A percentile compares a stretch with the other conserved stretches of the same genome.
phyloP scores from a whole-genome alignment of 148 eudicot genomes.

The Heliamphora exappendiculata region DNA sequence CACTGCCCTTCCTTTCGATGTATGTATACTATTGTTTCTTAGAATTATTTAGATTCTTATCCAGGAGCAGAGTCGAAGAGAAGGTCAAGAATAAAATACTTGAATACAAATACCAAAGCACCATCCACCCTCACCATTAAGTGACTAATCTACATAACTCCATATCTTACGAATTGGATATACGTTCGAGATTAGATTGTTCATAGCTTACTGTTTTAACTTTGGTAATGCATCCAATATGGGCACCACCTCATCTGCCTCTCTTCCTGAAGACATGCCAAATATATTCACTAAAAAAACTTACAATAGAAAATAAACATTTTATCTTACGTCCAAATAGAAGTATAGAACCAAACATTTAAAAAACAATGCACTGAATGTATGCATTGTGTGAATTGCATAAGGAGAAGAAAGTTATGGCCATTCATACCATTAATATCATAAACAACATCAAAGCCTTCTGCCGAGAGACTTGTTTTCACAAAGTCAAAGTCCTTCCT shows the following conservation, averaged over 20 bases:
- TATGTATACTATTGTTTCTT: neutral
- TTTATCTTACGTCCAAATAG: neutral
- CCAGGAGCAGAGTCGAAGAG: neutral
- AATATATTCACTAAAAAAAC: neutral
- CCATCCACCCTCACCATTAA: constrained; percentile 2
- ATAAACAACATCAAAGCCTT: constrained; percentile 89
- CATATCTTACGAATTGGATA: neutral
- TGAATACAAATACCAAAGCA: neutral
- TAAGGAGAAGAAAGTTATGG: neutral
- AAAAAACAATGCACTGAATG: neutral
- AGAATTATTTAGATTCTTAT: neutral
- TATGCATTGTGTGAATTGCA: neutral
- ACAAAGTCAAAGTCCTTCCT: constrained; percentile 82
- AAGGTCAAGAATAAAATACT: neutral
- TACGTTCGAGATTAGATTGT: neutral
- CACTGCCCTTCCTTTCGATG: neutral
- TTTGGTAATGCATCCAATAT: constrained; percentile 91
- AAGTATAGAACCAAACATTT: neutral
- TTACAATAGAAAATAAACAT: neutral
- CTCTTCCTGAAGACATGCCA: constrained; percentile 57
- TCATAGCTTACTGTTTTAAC: constrained; percentile 77
- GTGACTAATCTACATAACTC: neutral
- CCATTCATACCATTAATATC: constrained; percentile 71
- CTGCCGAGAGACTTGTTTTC: constrained; percentile 68
- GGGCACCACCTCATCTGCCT: constrained; percentile 90